Base-by-base conservation (phyloP, 768 basidiomycete species). In the Suillus subaureus region DNA sequence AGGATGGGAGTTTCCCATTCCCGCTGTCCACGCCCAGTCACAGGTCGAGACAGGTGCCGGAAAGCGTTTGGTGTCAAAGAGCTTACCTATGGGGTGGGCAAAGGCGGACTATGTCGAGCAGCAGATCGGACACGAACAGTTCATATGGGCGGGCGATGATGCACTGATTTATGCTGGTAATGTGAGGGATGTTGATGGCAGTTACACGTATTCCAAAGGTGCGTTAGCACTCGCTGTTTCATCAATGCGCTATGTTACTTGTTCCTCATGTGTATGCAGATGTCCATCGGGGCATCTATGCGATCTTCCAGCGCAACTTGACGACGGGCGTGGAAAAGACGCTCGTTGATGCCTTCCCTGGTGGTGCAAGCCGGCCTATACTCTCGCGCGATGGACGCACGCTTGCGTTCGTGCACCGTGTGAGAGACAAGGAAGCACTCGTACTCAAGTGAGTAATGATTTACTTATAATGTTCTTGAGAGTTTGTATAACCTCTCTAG, bases 81-180 rank as follows among this genome's bases (percentile, higher is more conserved):
- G 79, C 3, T 76, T 91, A 6, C 90, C 90, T 18, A 67, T 71
- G 2, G 90, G 89, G 2, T 91, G 90, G 90, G 79, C 80, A 33
- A 72, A 83, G 26, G 80, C 84, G 12, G 73, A 87, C 42, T 92
- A 92, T 69, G 82, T 80, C 12, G 82, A 89, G 35, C 89, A 89
- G 68, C 91, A 92, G 73, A 87, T 92, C 65, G 91, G 90, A 1
- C 86, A 88, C 1, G 90, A 92, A 67, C 91, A 91, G 70, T 78
- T 87, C 66, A 80, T 90, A 55, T 92, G 89, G 89, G 73, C 75
- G 35, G 82, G 83, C 8, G 75, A 82, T 31, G 89, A 90, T 66
- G 76, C 79, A 21, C 70, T 92, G 12, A 87, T 92, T 18, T 92
- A 84, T 71, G 79, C 90, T 6, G 88, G 87, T 78, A 92, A 92